phyloP scores from a whole-genome alignment of 2,329 filamentous ascomycete species.

The Arthroderma sp. region DNA sequence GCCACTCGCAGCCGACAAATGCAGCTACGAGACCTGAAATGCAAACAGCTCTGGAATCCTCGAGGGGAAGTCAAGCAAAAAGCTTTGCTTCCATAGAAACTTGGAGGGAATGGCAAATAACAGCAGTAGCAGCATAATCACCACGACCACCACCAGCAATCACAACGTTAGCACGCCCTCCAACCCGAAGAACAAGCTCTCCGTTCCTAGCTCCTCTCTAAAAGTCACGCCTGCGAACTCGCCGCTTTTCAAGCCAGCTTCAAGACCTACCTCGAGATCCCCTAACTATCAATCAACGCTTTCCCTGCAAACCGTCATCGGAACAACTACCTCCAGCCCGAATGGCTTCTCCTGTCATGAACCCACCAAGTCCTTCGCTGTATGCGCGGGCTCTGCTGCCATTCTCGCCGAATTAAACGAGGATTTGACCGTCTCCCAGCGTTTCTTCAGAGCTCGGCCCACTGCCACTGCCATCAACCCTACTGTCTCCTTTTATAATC shows the following conservation, averaged over 20 bases:
- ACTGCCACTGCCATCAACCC: conserved; percentile 53
- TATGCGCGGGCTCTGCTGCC: conserved; percentile 86
- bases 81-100: conserved; percentile 9
- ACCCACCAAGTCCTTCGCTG: conserved; percentile 60
- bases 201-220: conserved; percentile 29
- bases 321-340: conserved; percentile 72
- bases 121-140: conserved; percentile 3
- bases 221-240: conserved; percentile 67
- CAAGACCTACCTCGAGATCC: conserved; percentile 47
- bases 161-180: conserved; percentile 10
- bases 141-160: conserved; percentile 22
- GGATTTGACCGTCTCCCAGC: conserved; percentile 52
- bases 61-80: conserved; percentile 18
- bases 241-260: conserved; percentile 49
- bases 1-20: conserved; percentile 11
- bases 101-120: conserved; percentile 27
- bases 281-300: conserved; percentile 37
- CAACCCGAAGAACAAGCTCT: conserved; percentile 23
- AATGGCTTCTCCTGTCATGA: conserved; percentile 75
- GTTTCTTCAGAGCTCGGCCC: conserved; percentile 81
- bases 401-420: conserved; percentile 71
- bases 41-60: conserved; percentile 14
- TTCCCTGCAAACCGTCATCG: conserved; percentile 71
- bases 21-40: conserved; percentile 17
- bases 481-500: conserved; percentile 40